phyloP scores from a whole-genome alignment of 805 yeast species.

The Ogataea paradorogensis region DNA sequence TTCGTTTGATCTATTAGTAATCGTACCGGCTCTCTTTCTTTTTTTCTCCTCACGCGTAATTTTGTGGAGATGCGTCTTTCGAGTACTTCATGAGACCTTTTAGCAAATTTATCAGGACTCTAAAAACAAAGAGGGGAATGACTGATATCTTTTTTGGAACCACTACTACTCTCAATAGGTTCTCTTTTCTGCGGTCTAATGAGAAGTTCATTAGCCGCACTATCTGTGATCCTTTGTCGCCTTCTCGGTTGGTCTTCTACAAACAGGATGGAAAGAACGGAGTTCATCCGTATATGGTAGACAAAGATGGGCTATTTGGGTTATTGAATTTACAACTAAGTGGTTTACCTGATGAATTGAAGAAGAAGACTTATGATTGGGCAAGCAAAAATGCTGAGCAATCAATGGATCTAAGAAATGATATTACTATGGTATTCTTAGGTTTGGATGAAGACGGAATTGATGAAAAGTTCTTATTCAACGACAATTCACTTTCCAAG shows the following conservation, averaged over 20 bases:
- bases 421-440: conserved; percentile 39
- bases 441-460: conserved; percentile 45
- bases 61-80: neutral
- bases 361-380: conserved; percentile 22
- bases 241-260: conserved; percentile 49
- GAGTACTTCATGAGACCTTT: conserved; percentile 1
- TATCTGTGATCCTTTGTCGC: conserved; percentile 8
- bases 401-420: conserved; percentile 13
- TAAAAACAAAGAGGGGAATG: conserved; percentile 16
- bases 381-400: conserved; percentile 15
- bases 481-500: conserved; percentile 19
- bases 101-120: conserved; percentile 5
- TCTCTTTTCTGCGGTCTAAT: conserved; percentile 61
- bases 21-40: neutral
- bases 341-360: conserved; percentile 14
- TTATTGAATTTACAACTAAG: conserved; percentile 16
- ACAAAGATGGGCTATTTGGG: conserved; percentile 1
- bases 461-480: conserved; percentile 18
- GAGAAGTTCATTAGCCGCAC: conserved; percentile 40
- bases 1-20: conserved; percentile 1
- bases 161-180: conserved; percentile 51
- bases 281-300: conserved; percentile 19
- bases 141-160: conserved; percentile 28
- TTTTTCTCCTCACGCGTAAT: neutral
- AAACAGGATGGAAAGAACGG: conserved; percentile 28